Base-by-base conservation (phyloP, 169 alveolate genomes). In the Prorocentrum cordatum region DNA sequence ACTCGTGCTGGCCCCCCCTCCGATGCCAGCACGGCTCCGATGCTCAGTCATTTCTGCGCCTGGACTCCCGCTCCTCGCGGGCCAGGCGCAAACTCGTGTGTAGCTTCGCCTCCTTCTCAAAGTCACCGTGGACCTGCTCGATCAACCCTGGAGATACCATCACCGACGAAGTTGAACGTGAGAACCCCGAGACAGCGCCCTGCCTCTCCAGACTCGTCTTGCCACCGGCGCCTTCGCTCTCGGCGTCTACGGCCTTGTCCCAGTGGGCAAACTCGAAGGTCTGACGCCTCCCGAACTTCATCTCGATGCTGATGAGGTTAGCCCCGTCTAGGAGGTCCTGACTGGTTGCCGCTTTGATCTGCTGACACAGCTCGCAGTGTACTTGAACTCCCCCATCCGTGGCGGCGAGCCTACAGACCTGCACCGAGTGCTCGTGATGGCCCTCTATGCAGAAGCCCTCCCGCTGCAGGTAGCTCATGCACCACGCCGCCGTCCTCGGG, bases 401-500 rank as follows among this genome's bases (percentile, higher is more conserved):
- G 20, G 73, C 31, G 1, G 35, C 88, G 10, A 33, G 22, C 35
- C 59, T 79, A 33, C 24, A 0, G 47, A 79, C n/a, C 59, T 24
- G 29, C 0, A 58, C 2, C 16, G 59, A 58, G 12, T 75, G 10
- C 26, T 79, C 88, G 22, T 79, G 88, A 22, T 66, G 77, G 27
- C 54, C 58, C 32, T 31, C 58, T 12, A 29, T 1, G 9, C 2
- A 59, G 12, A 59, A 1, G 26, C 35, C 77, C 33, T 79, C 88
- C 42, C 24, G 33, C 5, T 24, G 27, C 26, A 79, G 58, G 2
- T 79, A 79, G 0, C 12, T 10, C 22, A 79, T 3, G 64, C 88
- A 61, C 88, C 88, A 79, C 24, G 47, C 22, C 12, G 42, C n/a
- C 12, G 88, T 79, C 0, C 88, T 42, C n/a, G n/a, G n/a, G n/a